Base-by-base conservation (phyloP, 495 filamentous ascomycete genomes). In the Penicillium mononematosum region DNA sequence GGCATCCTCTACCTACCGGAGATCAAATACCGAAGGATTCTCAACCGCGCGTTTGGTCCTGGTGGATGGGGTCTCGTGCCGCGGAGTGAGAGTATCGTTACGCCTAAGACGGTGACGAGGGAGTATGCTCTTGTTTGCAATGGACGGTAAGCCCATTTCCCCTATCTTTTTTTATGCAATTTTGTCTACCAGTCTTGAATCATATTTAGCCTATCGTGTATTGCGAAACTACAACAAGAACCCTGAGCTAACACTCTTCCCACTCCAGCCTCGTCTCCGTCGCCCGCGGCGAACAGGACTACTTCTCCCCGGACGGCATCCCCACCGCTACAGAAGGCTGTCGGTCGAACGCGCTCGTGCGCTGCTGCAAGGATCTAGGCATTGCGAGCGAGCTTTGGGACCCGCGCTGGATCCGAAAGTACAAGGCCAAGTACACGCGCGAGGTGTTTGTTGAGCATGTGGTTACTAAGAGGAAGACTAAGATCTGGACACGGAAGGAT, bases 331-430 rank as follows among this genome's bases (percentile, higher is more conserved):
- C 92, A 31, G 94, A 98, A 72, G 94, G 94, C 19, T 96, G 91
- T 78, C 95, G 96, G 70, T 96, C 91, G 17, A 98, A 98, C 70
- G 94, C 94, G 19, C 80, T 98, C 53, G 90, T 96, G 80, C 88
- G 94, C 24, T 96, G 91, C 77, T 98, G 95, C 77, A 98, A 98
- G 75, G 94, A 98, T 72, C 81, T 98, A 22, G 94, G 94, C 12
- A 88, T 98, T 53, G 95, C 92, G 3, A 91, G 87, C 62, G 94
- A 98, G 72, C 78, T 98, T 41, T 98, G 94, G 94, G 94, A 98
- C 76, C 94, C 94, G 47, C 79, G 91, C 45, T 98, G 85, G 77
- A 94, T 98, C 56, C 82, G 87, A 62, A 80, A 75, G 56, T 92
- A 81, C 67, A 81, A 86, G 77, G 76, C 75, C 10, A 72, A 86